Evolutionary conservation across 345 rosid species (phyloP), one percentile per base, ranked within the genome.

Genomic region (Eucalyptus erythrocorys): DNA sequence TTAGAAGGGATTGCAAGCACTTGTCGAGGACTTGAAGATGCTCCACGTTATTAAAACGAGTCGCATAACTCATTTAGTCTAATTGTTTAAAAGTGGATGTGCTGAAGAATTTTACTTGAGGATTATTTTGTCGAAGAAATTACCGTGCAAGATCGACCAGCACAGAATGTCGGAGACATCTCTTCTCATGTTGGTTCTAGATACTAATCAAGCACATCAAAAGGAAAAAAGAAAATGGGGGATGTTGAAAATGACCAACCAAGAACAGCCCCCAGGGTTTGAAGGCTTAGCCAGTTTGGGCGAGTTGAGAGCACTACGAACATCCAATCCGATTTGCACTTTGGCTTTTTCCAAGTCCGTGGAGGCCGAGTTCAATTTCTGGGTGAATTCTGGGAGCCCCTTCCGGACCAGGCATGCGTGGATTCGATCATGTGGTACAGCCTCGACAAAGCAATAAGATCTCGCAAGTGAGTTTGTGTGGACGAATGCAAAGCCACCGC

Each of bases 271-370:
- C 32, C 42, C 9, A 26, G 50, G 57, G 40, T 40, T 30, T 16
- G 79, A 26, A 40, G 51, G 48, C 59, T 64, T 68, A 91, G 89
- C 95, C 91, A 9, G 92, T 76, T 32, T 92, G 92, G 59, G 97
- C 96, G 94, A 91, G 92, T 94, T 94, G 79, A 96, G 94, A 88
- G 93, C 92, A 88, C 66, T 91, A 87, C 94, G 94, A 19, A 93
- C 94, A 87, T 90, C 91, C 2, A 76, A 30, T 66, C 90, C 89
- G 59, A 96, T 94, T 93, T 96, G 99, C 64, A 98, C 99, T 85
- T 96, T 97, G 14, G 97, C 98, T 93, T 95, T 97, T 92, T 97
- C 99, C 92, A 96, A 91, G 86, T 96, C 99, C 5, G 98, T 96
- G 37, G 96, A 85, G 16, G 99, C 99, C 40, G 99, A 94, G 43